These are phyloP conservation scores for Diaporthe vexans DNA, from an alignment of 2,329 filamentous ascomycete species.

Conservation along the genomic window DNA sequence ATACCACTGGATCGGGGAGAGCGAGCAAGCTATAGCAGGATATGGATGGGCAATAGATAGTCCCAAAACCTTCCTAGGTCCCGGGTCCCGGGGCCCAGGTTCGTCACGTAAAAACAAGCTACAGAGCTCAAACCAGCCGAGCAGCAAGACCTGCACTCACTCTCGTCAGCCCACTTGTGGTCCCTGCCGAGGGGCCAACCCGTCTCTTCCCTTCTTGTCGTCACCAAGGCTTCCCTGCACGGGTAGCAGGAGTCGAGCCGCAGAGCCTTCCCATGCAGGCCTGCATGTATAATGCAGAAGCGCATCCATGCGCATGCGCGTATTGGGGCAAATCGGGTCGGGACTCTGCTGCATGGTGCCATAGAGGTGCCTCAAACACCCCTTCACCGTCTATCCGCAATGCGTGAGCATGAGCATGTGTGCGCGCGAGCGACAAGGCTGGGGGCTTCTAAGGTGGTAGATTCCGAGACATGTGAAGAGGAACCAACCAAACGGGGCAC, in stretches of 20 bases:
- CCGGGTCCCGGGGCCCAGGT: not conserved
- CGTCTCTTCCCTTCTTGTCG: not conserved
- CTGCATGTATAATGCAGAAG: not conserved
- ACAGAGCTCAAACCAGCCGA: conserved; percentile 22
- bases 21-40: conserved; percentile 4
- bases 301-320: not conserved
- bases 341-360: conserved; percentile 4
- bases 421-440: not conserved
- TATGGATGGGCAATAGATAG: not conserved
- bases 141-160: not conserved
- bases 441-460: not conserved
- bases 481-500: not conserved
- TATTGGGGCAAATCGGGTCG: not conserved
- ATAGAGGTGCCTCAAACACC: not conserved
- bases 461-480: conserved; percentile 29
- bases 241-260: not conserved
- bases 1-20: not conserved
- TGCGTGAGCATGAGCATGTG: not conserved
- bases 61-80: not conserved
- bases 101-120: conserved; percentile 1
- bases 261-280: not conserved
- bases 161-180: not conserved
- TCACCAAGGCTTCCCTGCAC: conserved; percentile 14
- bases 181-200: conserved; percentile 24
- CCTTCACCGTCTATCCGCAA: conserved; percentile 13